Percentiles rank a stretch among this genome's conserved stretches.
Conservation (phyloP, 805 yeast genomes). For the Wickerhamiella siamensis region DNA sequence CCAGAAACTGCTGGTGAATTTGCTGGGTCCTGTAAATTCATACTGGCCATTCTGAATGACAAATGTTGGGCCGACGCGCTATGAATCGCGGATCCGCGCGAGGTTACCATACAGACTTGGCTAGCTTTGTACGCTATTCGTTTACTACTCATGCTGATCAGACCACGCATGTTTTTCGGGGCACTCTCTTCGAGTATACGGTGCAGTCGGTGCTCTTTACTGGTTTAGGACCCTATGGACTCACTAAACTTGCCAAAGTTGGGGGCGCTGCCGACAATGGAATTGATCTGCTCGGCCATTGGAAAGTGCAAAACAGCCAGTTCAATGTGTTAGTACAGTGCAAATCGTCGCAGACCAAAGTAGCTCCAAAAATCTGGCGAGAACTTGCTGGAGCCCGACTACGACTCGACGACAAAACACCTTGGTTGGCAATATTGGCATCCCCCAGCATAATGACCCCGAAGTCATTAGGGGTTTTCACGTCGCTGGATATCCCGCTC, state of each 20-base stretch:
- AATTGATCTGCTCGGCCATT: conserved; percentile 8
- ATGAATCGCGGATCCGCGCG: background rate
- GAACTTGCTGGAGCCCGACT: conserved; percentile 8
- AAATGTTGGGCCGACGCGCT: background rate
- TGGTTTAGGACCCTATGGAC: conserved; percentile 2
- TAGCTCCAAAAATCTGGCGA: conserved; percentile 7
- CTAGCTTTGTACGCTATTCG: background rate
- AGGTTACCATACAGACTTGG: background rate
- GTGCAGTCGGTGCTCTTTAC: conserved; percentile 4
- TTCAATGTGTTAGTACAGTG: conserved; percentile 9
- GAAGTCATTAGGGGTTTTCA: conserved; percentile 4
- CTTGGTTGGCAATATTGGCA: conserved; percentile 6
- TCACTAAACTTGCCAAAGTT: conserved; percentile 1
- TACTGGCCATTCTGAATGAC: too few relatives aligned
- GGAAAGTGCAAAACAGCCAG: conserved; percentile 1
- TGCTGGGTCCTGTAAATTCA: too few relatives aligned
- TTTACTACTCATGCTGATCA: conserved; percentile 1
- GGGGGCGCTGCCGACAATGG: conserved; percentile 11
- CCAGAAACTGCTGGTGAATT: too few relatives aligned
- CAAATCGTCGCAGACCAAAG: conserved; percentile 9
- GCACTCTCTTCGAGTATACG: conserved; percentile 10
- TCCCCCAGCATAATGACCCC: conserved; percentile 9
- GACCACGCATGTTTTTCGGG: conserved; percentile 6
- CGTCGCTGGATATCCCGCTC: conserved; percentile 3
- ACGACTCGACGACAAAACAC: background rate